A percentile compares a stretch with the other conserved stretches of the same genome.
phyloP scores from a whole-genome alignment of 306 rosid genomes.

The Vigna reflexopilosa region DNA sequence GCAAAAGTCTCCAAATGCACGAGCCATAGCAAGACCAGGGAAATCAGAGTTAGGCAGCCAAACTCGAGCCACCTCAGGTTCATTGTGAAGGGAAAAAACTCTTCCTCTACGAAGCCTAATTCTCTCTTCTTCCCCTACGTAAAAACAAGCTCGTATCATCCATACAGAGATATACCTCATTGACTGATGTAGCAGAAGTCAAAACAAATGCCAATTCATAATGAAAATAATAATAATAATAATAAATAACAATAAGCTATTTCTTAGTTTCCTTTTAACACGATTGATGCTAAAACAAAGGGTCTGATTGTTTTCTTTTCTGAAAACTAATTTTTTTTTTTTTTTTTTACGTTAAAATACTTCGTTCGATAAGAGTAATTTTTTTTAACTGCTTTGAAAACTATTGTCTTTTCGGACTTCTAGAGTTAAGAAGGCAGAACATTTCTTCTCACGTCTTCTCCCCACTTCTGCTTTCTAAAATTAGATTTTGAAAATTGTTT shows the following conservation, averaged over 20 bases:
- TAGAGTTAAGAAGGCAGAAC: neutral
- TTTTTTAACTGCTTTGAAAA: neutral
- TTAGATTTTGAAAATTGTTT: neutral
- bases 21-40: slow-evolving; percentile 98
- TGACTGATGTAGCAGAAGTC: neutral
- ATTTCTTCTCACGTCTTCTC: neutral
- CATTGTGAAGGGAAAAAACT: slow-evolving; percentile 78
- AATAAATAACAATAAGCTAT: too few species aligned
- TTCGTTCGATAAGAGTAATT: neutral
- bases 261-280: too few species aligned
- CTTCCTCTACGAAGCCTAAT: slow-evolving; percentile 78
- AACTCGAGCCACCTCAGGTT: slow-evolving; percentile 82
- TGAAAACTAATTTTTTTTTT: neutral
- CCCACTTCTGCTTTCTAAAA: neutral
- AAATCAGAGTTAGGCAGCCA: slow-evolving; percentile 87
- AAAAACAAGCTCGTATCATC: slow-evolving; percentile 29
- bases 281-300: too few species aligned
- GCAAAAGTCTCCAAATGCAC: slow-evolving; percentile 97
- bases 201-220: slow-evolving; percentile 26
- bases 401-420: neutral
- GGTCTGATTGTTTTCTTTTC: neutral
- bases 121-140: slow-evolving; percentile 83
- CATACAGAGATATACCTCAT: slow-evolving; percentile 17
- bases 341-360: neutral
- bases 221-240: too few species aligned